Evolutionary conservation across 2,329 filamentous ascomycete species (phyloP), one percentile per base, ranked within the genome.

Genomic region (Fusarium metavorans): DNA sequence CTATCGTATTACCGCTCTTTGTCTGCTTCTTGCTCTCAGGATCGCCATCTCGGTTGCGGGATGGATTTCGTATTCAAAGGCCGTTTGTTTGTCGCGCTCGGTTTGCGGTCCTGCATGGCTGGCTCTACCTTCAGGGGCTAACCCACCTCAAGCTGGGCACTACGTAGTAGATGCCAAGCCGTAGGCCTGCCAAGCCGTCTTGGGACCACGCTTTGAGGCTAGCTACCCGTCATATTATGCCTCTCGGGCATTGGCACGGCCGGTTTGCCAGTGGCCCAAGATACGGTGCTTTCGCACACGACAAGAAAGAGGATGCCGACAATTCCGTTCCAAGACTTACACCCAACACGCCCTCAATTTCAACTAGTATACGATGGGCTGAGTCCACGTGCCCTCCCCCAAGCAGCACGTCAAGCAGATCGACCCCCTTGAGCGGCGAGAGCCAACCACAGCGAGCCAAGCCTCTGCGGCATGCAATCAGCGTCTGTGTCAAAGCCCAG

Each of bases 251-350:
- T 71, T 76, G 72, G 72, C 64, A 73, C 63, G 68, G 67, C 58
- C 52, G 30, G 45, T 68, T 70, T 67, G 65, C 59, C 52, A 71
- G 67, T 70, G 57, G 64, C 41, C 62, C 64, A 75, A 73, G 59
- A 66, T 66, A 66, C 68, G 67, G 72, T 63, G 20, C 72, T 72
- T 58, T 70, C 58, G 66, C 72, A 69, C 58, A 72, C 63, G 67
- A 69, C 52, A 69, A 64, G 35, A 65, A 13, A 65, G 57, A 76
- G 52, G 63, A 73, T 79, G 78, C 78, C 78, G 78, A 72, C 67
- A 65, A 75, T 76, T 70, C 78, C 77, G 77, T 78, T 77, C 78
- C 76, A 79, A 79, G 77, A 75, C 75, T 76, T 78, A 65, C 70
- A 67, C 72, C 59, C 57, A 68, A 52, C 74, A 78, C 72, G 72